Evolutionary conservation across 139 green algal genomes (phyloP).

Genomic region (Picochlorum sp.): DNA sequence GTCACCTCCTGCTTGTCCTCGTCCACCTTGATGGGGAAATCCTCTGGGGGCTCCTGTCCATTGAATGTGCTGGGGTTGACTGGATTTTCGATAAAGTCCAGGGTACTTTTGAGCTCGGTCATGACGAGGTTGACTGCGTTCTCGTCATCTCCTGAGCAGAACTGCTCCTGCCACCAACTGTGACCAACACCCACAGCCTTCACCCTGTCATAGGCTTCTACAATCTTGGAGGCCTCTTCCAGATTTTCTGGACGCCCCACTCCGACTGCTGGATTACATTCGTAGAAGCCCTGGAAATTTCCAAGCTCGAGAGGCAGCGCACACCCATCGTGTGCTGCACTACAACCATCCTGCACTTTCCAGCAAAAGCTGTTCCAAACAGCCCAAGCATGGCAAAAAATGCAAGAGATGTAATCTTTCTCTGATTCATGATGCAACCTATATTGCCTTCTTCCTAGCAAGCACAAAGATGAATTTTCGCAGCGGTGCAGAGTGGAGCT

Average conservation of each 20-base stretch:
- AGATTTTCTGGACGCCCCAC: constrained; percentile 42
- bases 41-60: neutral
- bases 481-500: too few species aligned
- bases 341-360: constrained; percentile 23
- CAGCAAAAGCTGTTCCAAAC: neutral
- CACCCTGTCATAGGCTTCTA: constrained; percentile 30
- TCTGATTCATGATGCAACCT: too few species aligned
- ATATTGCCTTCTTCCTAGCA: too few species aligned
- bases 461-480: too few species aligned
- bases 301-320: constrained; percentile 34
- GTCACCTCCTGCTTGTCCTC: constrained; percentile 50
- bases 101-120: constrained; percentile 32
- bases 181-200: constrained; percentile 54
- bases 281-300: constrained; percentile 59
- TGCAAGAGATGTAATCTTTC: neutral
- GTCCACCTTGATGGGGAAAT: constrained; percentile 42
- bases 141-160: constrained; percentile 27
- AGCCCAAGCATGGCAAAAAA: neutral
- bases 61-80: constrained; percentile 10
- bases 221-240: constrained; percentile 32
- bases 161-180: constrained; percentile 52
- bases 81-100: constrained; percentile 21
- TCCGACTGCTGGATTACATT: constrained; percentile 38
- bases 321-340: constrained; percentile 20
- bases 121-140: constrained; percentile 53